phyloP scores from a whole-genome alignment of 805 yeast genomes.

The Candida yuanshanica region DNA sequence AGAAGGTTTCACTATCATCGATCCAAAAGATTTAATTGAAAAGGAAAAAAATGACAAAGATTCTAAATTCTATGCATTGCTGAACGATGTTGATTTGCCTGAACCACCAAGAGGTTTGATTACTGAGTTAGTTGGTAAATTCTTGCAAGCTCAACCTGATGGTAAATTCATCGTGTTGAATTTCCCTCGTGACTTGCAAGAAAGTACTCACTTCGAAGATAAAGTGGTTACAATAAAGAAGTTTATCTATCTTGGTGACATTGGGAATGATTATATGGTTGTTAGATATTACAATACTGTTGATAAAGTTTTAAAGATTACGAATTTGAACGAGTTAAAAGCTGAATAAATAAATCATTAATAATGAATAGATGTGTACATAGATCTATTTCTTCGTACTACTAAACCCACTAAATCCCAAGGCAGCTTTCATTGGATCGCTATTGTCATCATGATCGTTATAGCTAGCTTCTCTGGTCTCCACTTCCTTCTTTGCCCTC shows the following conservation, averaged over 20 bases:
- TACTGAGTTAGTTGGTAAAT: constrained; percentile 27
- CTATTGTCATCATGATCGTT: constrained; percentile 10
- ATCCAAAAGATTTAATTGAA: constrained; percentile 44
- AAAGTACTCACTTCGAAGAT: constrained; percentile 68
- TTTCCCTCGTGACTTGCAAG: constrained; percentile 58
- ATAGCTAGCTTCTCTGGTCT: too few species aligned
- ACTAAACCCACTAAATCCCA: constrained; percentile 61
- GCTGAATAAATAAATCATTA: not conserved
- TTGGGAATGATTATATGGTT: constrained; percentile 34
- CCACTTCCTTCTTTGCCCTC: constrained; percentile 11
- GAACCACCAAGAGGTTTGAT: constrained; percentile 31
- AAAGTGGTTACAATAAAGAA: constrained; percentile 48
- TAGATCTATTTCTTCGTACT: constrained; percentile 33
- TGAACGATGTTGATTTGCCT: constrained; percentile 32
- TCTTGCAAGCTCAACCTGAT: constrained; percentile 22
- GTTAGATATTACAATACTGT: constrained; percentile 65
- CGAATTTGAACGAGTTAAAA: constrained; percentile 4
- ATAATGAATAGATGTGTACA: not conserved
- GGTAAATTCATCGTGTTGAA: constrained; percentile 43
- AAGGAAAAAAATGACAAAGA: constrained; percentile 37
- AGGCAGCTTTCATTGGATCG: constrained; percentile 30
- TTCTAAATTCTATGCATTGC: constrained; percentile 45
- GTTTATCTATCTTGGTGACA: constrained; percentile 31
- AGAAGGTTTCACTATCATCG: constrained; percentile 33
- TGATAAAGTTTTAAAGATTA: constrained; percentile 36